Conservation (phyloP, 1,284 basidiomycete genomes). For the Mycosarcoma mackinlayi region DNA sequence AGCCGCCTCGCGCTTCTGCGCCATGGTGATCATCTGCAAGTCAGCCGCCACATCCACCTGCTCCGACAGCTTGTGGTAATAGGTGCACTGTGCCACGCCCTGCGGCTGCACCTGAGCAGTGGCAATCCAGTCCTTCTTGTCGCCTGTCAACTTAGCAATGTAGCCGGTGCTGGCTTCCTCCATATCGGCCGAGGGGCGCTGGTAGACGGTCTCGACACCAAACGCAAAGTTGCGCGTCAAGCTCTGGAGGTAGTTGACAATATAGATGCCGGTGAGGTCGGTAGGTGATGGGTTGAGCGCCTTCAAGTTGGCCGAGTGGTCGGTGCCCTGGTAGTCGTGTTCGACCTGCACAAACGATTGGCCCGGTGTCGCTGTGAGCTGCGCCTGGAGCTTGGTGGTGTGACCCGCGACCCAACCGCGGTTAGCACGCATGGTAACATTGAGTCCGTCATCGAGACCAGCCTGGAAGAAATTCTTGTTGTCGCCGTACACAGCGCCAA, state of each 20-base stretch:
- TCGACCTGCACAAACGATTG: constrained; percentile 78
- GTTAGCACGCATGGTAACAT: constrained; percentile 88
- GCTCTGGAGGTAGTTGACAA: constrained; percentile 95
- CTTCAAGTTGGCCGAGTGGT: constrained; percentile 89
- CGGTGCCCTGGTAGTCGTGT: constrained; percentile 90
- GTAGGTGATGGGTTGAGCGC: constrained; percentile 90
- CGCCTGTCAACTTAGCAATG: constrained; percentile 77
- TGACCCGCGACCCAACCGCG: constrained; percentile 84
- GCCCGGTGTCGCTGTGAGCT: constrained; percentile 73
- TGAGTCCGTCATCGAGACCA: constrained; percentile 90
- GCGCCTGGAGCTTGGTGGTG: constrained; percentile 88
- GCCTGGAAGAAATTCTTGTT: constrained; percentile 87
- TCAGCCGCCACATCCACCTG: constrained; percentile 99
- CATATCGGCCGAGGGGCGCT: constrained; percentile 73
- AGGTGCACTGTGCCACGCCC: constrained; percentile 89
- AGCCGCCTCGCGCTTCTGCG: constrained; percentile 83
- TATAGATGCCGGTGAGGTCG: constrained; percentile 90
- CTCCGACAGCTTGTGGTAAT: constrained; percentile 94
- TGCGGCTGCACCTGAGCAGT: constrained; percentile 85
- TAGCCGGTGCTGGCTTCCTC: constrained; percentile 83
- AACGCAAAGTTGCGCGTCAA: constrained; percentile 88
- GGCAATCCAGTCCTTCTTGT: constrained; percentile 74
- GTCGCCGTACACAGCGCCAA: constrained; percentile 91
- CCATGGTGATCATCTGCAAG: constrained; percentile 77
- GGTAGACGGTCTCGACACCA: constrained; percentile 89